Base-by-base conservation (phyloP, 495 filamentous ascomycete genomes). In the Daldinia childiae region DNA sequence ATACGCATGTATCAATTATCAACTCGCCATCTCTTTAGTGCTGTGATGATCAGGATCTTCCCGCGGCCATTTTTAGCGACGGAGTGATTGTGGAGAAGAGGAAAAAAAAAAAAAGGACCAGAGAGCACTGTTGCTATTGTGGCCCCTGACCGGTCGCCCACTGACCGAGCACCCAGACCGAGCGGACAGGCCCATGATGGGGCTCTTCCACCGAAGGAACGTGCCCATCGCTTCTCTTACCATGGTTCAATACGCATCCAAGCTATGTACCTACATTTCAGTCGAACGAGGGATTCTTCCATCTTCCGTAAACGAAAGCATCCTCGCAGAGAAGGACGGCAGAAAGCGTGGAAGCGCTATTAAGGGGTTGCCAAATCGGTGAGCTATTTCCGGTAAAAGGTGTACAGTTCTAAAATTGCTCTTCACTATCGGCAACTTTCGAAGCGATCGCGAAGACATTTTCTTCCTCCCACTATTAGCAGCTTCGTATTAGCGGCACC, bases 1-100 rank as follows among this genome's bases (percentile, higher is more conserved):
- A 62, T 36, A 62, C 62, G 62, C 58, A 63, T 62, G 56, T 64
- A 58, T 66, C 62, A 39, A 64, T 64, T 68, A 56, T 50, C 67
- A 64, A 52, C 59, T 67, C 66, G 66, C 66, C 72, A 65, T 65
- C 64, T 71, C 59, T 71, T 71, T 71, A 68, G 41, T 74, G 67
- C 62, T 74, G 67, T 64, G 72, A 71, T 74, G 67, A 74, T 74
- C 72, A 71, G 72, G 66, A 70, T 74, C 66, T 73, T 73, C 71
- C 71, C 66, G 71, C 66, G 39, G 62, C 71, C 71, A 73, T 73
- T 73, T 73, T 73, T 73, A 73, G 71, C 66, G 71, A 73, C 66
- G 66, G 71, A 58, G 71, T 61, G 71, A 64, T 71, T 74, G 72
- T 74, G 72, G 72, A 74, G 67, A 74, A 63, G 50, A 11, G 21